Conservation (phyloP, 225 moss, liverwort and hornwort genomes). For the Bryoerythrophyllum caledonicum region DNA sequence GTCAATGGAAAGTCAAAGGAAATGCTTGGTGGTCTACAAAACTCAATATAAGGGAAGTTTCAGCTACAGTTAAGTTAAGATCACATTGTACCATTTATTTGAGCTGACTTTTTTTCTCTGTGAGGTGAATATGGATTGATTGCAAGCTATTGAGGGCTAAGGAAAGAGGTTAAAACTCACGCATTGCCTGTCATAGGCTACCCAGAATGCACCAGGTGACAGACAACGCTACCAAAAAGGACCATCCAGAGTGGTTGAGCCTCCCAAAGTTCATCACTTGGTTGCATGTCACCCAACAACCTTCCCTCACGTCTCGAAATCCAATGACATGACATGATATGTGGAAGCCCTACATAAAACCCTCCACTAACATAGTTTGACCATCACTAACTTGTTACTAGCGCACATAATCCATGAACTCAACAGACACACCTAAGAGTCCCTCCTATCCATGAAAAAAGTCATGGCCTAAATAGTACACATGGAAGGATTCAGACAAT, state of each 20-base stretch:
- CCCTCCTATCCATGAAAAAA: not conserved
- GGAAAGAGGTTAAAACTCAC: too few relatives aligned
- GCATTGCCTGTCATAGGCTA: not conserved
- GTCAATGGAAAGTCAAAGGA: too few relatives aligned
- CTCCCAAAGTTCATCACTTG: constrained; percentile 7
- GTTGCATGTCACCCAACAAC: constrained; percentile 7
- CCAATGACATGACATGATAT: not conserved
- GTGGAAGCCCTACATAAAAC: not conserved
- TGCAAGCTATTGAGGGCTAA: too few relatives aligned
- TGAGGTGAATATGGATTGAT: too few relatives aligned
- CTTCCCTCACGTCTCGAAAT: not conserved
- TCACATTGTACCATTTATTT: too few relatives aligned
- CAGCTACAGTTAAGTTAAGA: too few relatives aligned
- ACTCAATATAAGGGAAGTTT: too few relatives aligned
- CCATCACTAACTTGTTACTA: not conserved
- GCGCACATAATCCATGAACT: not conserved
- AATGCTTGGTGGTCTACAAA: too few relatives aligned
- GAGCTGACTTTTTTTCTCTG: too few relatives aligned
- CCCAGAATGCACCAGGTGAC: not conserved
- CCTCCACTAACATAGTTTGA: constrained; percentile 10
- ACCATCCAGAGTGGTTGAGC: constrained; percentile 13
- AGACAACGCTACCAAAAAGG: constrained; percentile 1
- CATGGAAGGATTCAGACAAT: constrained; percentile 12
- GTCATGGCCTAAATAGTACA: not conserved
- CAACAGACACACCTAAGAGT: not conserved